Conservation (phyloP, 1,139 yeast species). For the Suhomyces bolitotheri region DNA sequence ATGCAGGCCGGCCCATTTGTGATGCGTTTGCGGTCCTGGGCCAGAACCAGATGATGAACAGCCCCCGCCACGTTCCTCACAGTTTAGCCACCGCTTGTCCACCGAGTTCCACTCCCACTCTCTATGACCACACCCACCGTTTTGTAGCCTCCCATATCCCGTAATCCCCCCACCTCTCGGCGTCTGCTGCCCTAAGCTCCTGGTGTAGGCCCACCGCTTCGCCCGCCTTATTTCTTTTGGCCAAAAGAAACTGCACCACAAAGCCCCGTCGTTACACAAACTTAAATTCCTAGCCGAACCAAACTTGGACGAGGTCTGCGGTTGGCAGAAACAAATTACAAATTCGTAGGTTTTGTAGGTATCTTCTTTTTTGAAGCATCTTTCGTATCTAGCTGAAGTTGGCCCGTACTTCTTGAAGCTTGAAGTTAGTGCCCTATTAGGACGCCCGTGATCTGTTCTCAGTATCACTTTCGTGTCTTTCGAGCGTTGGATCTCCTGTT, state of each 20-base stretch:
- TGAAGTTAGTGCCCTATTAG: constrained; percentile 4
- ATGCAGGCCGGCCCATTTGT: no score
- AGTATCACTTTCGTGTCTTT: not conserved
- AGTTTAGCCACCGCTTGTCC: no score
- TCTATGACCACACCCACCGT: no score
- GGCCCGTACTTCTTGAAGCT: constrained; percentile 6
- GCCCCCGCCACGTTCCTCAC: no score
- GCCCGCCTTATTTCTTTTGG: constrained; percentile 9
- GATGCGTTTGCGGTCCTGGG: no score
- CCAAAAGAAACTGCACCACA: constrained; percentile 6
- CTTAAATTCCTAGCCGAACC: constrained; percentile 5
- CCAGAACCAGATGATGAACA: no score
- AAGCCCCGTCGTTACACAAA: constrained; percentile 5
- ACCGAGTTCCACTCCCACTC: no score
- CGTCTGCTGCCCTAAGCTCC: no score
- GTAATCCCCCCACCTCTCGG: no score
- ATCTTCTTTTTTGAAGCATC: constrained; percentile 10
- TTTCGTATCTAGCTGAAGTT: constrained; percentile 4
- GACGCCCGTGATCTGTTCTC: not conserved
- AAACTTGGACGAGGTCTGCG: not conserved
- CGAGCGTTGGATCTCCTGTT: not conserved
- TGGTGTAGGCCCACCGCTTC: no score
- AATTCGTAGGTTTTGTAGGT: not conserved
- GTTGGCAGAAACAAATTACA: not conserved
- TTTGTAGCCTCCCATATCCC: no score